Base-by-base conservation (phyloP, 352 stramenopile genomes). In the Globisporangium mamillatum region DNA sequence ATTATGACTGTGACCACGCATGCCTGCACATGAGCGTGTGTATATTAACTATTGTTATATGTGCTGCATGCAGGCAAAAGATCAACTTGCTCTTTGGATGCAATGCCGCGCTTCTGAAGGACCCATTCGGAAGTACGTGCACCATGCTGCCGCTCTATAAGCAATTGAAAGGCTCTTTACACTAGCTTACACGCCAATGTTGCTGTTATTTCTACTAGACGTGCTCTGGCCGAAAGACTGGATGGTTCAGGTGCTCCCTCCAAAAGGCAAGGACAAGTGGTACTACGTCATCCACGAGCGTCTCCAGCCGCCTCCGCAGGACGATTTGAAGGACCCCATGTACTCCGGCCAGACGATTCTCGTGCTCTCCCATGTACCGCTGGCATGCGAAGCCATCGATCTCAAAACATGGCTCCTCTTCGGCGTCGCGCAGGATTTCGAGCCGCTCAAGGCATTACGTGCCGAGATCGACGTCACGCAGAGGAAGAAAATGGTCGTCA, bases 151-250 rank as follows among this genome's bases (percentile, higher is more conserved):
- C 7, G 54, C 58, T 52, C 10, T 59, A 48, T 20, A n/a, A n/a
- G 41, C 41, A 18, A n/a, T 48, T 20, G 12, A 7, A 7, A 18
- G 38, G 6, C 38, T 48, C 38, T 7, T 48, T n/a, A 20, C 4
- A 20, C 14, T n/a, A 12, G 5, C 38, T 7, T 22, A 64, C 25
- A 5, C 61, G 18, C 18, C 32, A 4, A 14, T 12, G 3, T 5
- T 38, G 12, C 2, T 36, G 27, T 29, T 60, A 12, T 7, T 32
- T 12, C 34, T 41, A 8, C 12, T 12, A 41, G 34, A 41, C 65
- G 81, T 92, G 41, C 48, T 92, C 4, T 92, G 81, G 82, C 84
- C 82, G 5, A 90, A 89, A 57, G 79, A 92, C 72, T 92, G 84
- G 84, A 81, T 85, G 66, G 75, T 65, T 0, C 73, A 87, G 56